Evolutionary conservation across 2,329 filamentous ascomycete species (phyloP).

Genomic region (Colletotrichum agaves): DNA sequence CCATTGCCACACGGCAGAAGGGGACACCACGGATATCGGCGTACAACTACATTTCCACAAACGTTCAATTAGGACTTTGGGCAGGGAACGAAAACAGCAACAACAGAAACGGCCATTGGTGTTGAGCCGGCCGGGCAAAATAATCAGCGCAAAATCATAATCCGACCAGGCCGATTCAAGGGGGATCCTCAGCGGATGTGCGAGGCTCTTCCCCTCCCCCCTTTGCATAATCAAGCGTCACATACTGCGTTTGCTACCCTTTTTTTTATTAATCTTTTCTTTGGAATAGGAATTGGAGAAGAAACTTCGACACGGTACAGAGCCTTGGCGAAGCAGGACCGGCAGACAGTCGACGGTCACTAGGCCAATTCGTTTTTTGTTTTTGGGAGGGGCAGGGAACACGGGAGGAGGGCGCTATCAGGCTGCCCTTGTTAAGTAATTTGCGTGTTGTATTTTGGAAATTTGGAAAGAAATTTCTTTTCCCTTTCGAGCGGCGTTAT

Average conservation of each 20-base stretch:
- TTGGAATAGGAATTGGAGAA: slow-evolving; percentile 28
- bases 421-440: slow-evolving; percentile 22
- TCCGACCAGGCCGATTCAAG: neutral
- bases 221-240: slow-evolving; percentile 5
- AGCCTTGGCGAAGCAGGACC: slow-evolving; percentile 32
- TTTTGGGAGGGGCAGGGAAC: neutral
- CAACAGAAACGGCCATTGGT: neutral
- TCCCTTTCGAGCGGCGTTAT: slow-evolving; percentile 17
- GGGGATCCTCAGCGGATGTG: neutral
- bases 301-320: slow-evolving; percentile 34
- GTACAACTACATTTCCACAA: slow-evolving; percentile 35
- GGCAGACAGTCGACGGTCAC: slow-evolving; percentile 26
- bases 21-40: slow-evolving; percentile 35
- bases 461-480: slow-evolving; percentile 13
- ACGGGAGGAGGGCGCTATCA: neutral
- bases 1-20: slow-evolving; percentile 37
- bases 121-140: slow-evolving; percentile 11
- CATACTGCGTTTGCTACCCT: slow-evolving; percentile 12
- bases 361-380: neutral
- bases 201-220: neutral
- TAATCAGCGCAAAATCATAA: slow-evolving; percentile 1
- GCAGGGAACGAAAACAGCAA: neutral
- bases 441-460: slow-evolving; percentile 28
- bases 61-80: slow-evolving; percentile 16
- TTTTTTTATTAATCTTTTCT: slow-evolving; percentile 7